Percentiles rank a stretch among this genome's conserved stretches.
These are phyloP conservation scores for Phaeodactylum tricornutum DNA, from an alignment of 108 stramenopile genomes.

Conservation along the genomic window DNA sequence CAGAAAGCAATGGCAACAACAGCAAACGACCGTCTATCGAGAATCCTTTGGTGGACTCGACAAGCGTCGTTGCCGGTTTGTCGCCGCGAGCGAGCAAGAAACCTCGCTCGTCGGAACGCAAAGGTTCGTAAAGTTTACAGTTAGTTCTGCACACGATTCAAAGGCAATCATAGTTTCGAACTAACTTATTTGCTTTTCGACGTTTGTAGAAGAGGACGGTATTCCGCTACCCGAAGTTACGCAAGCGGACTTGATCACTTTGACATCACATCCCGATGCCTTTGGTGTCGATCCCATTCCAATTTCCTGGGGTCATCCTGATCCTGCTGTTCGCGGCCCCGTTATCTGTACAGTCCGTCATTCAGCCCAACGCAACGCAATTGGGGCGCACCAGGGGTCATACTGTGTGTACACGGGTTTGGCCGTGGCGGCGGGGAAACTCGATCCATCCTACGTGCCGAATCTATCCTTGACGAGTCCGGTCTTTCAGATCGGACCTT, in stretches of 20 bases:
- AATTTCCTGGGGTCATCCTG: slow-evolving; percentile 85
- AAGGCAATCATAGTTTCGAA: no score
- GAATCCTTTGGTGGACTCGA: no score
- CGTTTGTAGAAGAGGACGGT: slow-evolving; percentile 6
- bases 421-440: slow-evolving; percentile 91
- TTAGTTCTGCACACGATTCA: no score
- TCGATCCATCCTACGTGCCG: slow-evolving; percentile 92
- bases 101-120: no score
- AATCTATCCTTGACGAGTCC: slow-evolving; percentile 86
- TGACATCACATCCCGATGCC: slow-evolving; percentile 84
- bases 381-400: slow-evolving; percentile 93
- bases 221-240: slow-evolving; percentile 37
- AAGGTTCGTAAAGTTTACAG: no score
- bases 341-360: slow-evolving; percentile 93
- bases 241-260: slow-evolving; percentile 53
- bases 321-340: slow-evolving; percentile 84
- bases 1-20: no score
- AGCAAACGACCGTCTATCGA: no score
- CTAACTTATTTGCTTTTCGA: no score
- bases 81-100: no score
- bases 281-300: slow-evolving; percentile 92
- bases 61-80: no score
- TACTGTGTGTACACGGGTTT: slow-evolving; percentile 97
- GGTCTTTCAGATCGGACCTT: slow-evolving; percentile 92
- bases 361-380: slow-evolving; percentile 89